phyloP scores from a whole-genome alignment of 331 rosid species.

The Erythrophleum ivorense region DNA sequence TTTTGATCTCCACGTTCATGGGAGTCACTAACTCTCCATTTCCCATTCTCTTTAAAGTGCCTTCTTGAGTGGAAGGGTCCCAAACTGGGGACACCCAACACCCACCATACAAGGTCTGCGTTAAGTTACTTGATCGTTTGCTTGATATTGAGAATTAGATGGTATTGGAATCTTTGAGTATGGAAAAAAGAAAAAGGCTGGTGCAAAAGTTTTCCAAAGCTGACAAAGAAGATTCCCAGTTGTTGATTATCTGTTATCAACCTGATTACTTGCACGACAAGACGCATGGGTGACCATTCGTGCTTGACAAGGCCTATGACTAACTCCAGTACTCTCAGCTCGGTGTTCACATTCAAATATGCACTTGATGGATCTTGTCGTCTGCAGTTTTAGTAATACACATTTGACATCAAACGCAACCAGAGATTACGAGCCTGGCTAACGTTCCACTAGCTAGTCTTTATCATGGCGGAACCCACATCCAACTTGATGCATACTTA shows the following conservation, averaged over 20 bases:
- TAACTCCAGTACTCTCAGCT: constrained; percentile 26
- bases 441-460: constrained; percentile 18
- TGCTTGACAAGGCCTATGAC: constrained; percentile 36
- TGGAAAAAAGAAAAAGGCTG: background rate
- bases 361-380: constrained; percentile 36
- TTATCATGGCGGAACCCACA: constrained; percentile 32
- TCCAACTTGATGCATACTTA: constrained; percentile 11
- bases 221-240: constrained; percentile 62
- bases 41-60: constrained; percentile 33
- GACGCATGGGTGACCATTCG: constrained; percentile 45
- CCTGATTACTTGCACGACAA: constrained; percentile 32
- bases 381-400: constrained; percentile 12
- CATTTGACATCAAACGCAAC: constrained; percentile 31
- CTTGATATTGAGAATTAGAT: constrained; percentile 50
- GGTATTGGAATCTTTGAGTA: constrained; percentile 62
- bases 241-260: constrained; percentile 32
- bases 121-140: constrained; percentile 28
- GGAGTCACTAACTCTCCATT: constrained; percentile 52
- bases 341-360: constrained; percentile 41
- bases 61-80: constrained; percentile 51
- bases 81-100: constrained; percentile 42
- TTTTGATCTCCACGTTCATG: constrained; percentile 60
- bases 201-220: constrained; percentile 46
- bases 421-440: background rate
- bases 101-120: constrained; percentile 39